A percentile compares a stretch with the other conserved stretches of the same genome.
Conservation (phyloP, 805 yeast genomes). For the Metschnikowia cubensis region DNA sequence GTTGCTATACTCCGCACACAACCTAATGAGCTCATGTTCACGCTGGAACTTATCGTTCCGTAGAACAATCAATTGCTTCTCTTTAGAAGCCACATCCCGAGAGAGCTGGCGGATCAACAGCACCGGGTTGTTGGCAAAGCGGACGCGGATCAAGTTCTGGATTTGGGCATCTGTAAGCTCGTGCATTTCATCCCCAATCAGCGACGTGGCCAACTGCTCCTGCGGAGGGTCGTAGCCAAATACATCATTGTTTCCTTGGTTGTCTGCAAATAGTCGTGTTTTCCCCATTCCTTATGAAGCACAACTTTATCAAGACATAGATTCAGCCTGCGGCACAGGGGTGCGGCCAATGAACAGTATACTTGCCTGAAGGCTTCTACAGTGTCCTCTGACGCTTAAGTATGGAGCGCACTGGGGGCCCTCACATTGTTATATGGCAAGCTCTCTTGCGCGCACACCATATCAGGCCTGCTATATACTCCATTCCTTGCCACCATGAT, state of each 20-base stretch:
- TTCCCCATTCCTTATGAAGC: neutral
- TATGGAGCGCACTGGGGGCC: neutral
- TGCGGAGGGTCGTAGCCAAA: neutral
- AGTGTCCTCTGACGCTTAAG: neutral
- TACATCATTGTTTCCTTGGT: neutral
- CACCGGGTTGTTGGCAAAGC: slow-evolving; percentile 25
- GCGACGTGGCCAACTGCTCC: neutral
- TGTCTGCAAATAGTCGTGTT: neutral
- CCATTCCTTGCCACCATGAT: slow-evolving; percentile 18
- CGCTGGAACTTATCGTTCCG: slow-evolving; percentile 29
- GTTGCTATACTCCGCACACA: slow-evolving; percentile 36
- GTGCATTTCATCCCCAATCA: slow-evolving; percentile 18
- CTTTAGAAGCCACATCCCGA: slow-evolving; percentile 44
- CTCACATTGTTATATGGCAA: neutral
- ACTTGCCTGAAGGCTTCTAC: neutral
- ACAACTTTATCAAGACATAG: neutral
- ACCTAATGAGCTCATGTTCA: slow-evolving; percentile 30
- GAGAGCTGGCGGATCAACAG: slow-evolving; percentile 45
- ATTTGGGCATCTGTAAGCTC: slow-evolving; percentile 21
- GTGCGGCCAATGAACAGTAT: neutral
- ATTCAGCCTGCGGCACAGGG: neutral
- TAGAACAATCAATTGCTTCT: slow-evolving; percentile 40
- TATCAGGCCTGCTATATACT: neutral
- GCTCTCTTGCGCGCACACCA: neutral
- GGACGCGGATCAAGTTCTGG: slow-evolving; percentile 19